phyloP scores from a whole-genome alignment of 176 grass and related monocot genomes.

The Stipa capillata region DNA sequence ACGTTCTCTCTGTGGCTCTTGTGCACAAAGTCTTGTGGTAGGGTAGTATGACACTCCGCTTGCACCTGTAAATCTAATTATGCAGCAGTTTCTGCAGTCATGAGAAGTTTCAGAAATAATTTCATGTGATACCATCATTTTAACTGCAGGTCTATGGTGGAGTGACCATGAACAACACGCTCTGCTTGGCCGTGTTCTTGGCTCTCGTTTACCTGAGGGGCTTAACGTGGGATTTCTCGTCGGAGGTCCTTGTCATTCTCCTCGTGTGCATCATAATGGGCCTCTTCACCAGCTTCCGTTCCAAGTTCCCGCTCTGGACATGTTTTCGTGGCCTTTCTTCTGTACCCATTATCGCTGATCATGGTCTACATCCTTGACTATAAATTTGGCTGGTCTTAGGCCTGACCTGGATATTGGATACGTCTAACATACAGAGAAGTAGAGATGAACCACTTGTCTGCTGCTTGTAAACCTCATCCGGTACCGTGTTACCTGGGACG shows the following conservation, averaged over 20 bases:
- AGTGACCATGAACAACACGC: slow-evolving; percentile 89
- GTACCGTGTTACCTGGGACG: not conserved
- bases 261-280: slow-evolving; percentile 78
- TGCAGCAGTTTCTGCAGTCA: not conserved
- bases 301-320: slow-evolving; percentile 68
- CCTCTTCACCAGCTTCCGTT: slow-evolving; percentile 71
- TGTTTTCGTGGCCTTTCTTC: slow-evolving; percentile 44
- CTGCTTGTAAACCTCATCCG: slow-evolving; percentile 1
- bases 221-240: slow-evolving; percentile 77
- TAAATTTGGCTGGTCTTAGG: slow-evolving; percentile 70
- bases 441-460: not conserved
- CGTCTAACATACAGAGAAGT: not conserved
- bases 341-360: slow-evolving; percentile 53
- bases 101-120: not conserved
- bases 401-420: not conserved
- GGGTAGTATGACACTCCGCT: not conserved
- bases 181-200: slow-evolving; percentile 73
- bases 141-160: slow-evolving; percentile 57
- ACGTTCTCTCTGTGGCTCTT: not conserved
- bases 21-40: not conserved
- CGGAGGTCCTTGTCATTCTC: slow-evolving; percentile 67
- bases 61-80: not conserved
- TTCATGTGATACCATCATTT: not conserved
- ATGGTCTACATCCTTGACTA: slow-evolving; percentile 73
- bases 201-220: slow-evolving; percentile 53